These are phyloP conservation scores for Aspergillus tubingensis DNA, from an alignment of 2,329 filamentous ascomycete species.

Conservation along the genomic window DNA sequence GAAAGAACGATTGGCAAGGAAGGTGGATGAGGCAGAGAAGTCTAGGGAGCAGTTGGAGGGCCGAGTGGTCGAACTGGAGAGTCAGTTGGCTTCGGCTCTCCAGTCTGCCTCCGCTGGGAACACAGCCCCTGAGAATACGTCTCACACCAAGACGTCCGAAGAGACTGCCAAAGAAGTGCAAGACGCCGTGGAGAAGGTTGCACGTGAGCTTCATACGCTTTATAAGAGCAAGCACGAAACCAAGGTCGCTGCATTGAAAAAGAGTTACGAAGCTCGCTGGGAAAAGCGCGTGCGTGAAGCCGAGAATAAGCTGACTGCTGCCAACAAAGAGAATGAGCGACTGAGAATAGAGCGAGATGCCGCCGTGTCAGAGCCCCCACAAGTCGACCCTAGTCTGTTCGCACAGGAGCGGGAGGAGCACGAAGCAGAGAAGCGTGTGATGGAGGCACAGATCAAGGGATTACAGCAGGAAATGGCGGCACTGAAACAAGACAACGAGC, in stretches of 20 bases:
- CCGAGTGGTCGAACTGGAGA: slow-evolving; percentile 49
- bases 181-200: slow-evolving; percentile 82
- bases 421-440: slow-evolving; percentile 66
- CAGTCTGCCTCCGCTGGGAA: slow-evolving; percentile 29
- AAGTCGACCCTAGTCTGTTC: slow-evolving; percentile 49
- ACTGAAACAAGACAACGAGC: slow-evolving; percentile 68
- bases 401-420: slow-evolving; percentile 58
- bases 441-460: slow-evolving; percentile 73
- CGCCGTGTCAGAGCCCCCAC: slow-evolving; percentile 61
- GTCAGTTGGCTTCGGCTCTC: slow-evolving; percentile 46
- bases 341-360: slow-evolving; percentile 67
- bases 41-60: slow-evolving; percentile 48
- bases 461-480: slow-evolving; percentile 71
- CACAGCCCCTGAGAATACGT: slow-evolving; percentile 33
- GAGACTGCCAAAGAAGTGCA: slow-evolving; percentile 70
- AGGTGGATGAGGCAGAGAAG: slow-evolving; percentile 75
- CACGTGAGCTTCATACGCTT: slow-evolving; percentile 85
- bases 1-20: slow-evolving; percentile 73
- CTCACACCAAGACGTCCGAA: slow-evolving; percentile 45
- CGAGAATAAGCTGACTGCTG: slow-evolving; percentile 68
- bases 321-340: slow-evolving; percentile 73
- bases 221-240: slow-evolving; percentile 98
- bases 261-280: slow-evolving; percentile 79
- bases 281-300: slow-evolving; percentile 84
- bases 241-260: slow-evolving; percentile 87